A percentile compares a stretch with the other conserved stretches of the same genome.
Conservation (phyloP, 2,329 filamentous ascomycete species). For the Aspergillus hortae region DNA sequence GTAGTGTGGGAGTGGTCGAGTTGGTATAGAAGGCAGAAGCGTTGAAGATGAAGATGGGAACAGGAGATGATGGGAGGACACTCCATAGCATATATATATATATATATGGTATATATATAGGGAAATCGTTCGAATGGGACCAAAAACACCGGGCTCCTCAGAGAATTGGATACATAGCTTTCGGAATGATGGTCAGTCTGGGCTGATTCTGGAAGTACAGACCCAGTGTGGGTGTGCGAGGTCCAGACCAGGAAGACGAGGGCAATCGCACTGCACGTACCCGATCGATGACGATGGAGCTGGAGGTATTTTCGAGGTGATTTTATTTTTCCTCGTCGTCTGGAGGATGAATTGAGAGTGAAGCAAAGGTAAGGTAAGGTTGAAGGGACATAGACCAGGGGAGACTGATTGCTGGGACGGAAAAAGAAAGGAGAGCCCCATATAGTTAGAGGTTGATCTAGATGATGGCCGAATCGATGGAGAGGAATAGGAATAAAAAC, state of each 20-base stretch:
- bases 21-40: not conserved
- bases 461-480: not conserved
- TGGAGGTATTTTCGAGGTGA: too few relatives aligned
- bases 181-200: not conserved
- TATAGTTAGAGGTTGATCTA: not conserved
- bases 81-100: slow-evolving; percentile 23
- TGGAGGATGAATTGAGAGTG: not conserved
- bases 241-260: slow-evolving; percentile 15
- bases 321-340: not conserved
- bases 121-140: slow-evolving; percentile 12
- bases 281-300: not conserved
- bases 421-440: not conserved
- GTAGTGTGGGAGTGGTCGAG: not conserved
- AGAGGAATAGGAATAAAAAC: not conserved
- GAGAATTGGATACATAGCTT: slow-evolving; percentile 14
- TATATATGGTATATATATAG: slow-evolving; percentile 24
- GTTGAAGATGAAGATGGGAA: slow-evolving; percentile 7
- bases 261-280: not conserved
- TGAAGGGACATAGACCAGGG: not conserved
- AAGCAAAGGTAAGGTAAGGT: not conserved
- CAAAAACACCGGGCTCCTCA: slow-evolving; percentile 5
- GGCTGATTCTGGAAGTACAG: slow-evolving; percentile 5
- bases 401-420: not conserved
- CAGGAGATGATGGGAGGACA: slow-evolving; percentile 6
- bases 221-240: slow-evolving; percentile 12